A percentile compares a stretch with the other conserved stretches of the same genome.
Evolutionary conservation across 2,329 filamentous ascomycete genomes (phyloP).

Genomic region (Alternaria sp.): DNA sequence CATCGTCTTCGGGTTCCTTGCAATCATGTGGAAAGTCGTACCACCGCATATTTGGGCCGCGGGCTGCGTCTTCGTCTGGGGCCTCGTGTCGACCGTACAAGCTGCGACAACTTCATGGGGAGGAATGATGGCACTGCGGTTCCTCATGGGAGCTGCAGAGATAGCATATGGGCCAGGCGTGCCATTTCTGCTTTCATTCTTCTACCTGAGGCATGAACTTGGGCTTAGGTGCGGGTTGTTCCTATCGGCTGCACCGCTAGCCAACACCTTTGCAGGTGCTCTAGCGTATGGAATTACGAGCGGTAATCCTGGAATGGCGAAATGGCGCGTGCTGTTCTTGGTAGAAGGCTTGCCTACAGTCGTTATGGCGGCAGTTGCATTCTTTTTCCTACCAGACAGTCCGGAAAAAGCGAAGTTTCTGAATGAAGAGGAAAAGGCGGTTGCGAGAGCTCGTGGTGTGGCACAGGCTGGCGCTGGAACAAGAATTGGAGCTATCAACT

Average conservation of each 20-base stretch:
- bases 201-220: conserved; percentile 64
- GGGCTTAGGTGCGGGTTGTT: conserved; percentile 65
- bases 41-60: conserved; percentile 47
- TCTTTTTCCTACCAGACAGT: conserved; percentile 53
- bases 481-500: conserved; percentile 36
- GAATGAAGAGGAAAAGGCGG: conserved; percentile 48
- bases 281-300: conserved; percentile 63
- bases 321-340: conserved; percentile 66
- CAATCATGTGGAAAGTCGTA: conserved; percentile 47
- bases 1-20: conserved; percentile 45
- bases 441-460: conserved; percentile 39
- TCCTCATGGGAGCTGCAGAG: conserved; percentile 51
- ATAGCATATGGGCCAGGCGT: conserved; percentile 54
- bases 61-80: conserved; percentile 45
- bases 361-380: conserved; percentile 51
- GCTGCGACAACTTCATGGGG: conserved; percentile 38
- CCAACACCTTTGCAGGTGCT: conserved; percentile 78
- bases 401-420: conserved; percentile 53
- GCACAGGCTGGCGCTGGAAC: conserved; percentile 37
- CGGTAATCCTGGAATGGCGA: conserved; percentile 61
- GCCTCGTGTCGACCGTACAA: conserved; percentile 41
- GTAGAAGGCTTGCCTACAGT: conserved; percentile 54
- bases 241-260: conserved; percentile 40
- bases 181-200: conserved; percentile 62
- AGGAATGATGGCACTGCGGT: conserved; percentile 44